These are phyloP conservation scores for Staphylotrichum longicolle DNA, from an alignment of 495 filamentous ascomycete species.

Conservation along the genomic window DNA sequence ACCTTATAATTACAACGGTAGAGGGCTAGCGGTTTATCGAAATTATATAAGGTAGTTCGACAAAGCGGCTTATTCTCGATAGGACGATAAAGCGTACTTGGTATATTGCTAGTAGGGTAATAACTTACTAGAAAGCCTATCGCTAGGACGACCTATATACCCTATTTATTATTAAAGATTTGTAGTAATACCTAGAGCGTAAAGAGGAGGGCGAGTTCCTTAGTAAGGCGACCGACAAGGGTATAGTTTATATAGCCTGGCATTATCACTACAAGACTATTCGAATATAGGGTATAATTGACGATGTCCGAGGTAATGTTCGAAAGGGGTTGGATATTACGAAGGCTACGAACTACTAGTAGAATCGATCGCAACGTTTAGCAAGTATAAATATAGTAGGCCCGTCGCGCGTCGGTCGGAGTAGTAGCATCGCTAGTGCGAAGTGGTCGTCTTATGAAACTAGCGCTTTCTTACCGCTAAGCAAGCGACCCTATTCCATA, in stretches of 20 bases:
- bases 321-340: slow-evolving; percentile 38
- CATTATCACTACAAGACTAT: slow-evolving; percentile 43
- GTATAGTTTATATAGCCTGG: not conserved
- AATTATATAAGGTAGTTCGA: slow-evolving; percentile 37
- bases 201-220: slow-evolving; percentile 44
- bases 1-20: slow-evolving; percentile 43
- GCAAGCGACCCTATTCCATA: slow-evolving; percentile 38
- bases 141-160: slow-evolving; percentile 36
- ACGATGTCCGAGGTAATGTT: slow-evolving; percentile 37
- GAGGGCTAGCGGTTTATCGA: slow-evolving; percentile 34
- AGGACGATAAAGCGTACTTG: slow-evolving; percentile 39
- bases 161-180: slow-evolving; percentile 49
- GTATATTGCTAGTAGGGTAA: slow-evolving; percentile 44
- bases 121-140: slow-evolving; percentile 49
- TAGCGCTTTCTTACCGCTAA: slow-evolving; percentile 33
- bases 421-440: slow-evolving; percentile 1
- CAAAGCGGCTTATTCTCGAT: slow-evolving; percentile 47
- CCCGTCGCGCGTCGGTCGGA: slow-evolving; percentile 15
- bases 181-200: slow-evolving; percentile 47
- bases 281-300: slow-evolving; percentile 28
- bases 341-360: slow-evolving; percentile 34
- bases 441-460: slow-evolving; percentile 41
- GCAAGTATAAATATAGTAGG: not conserved
- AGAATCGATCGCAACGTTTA: not conserved
- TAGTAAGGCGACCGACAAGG: not conserved